Evolutionary conservation across 177 flowering plant genomes (phyloP), one percentile per base, ranked within the genome.

Genomic region (Vitis hybrid): DNA sequence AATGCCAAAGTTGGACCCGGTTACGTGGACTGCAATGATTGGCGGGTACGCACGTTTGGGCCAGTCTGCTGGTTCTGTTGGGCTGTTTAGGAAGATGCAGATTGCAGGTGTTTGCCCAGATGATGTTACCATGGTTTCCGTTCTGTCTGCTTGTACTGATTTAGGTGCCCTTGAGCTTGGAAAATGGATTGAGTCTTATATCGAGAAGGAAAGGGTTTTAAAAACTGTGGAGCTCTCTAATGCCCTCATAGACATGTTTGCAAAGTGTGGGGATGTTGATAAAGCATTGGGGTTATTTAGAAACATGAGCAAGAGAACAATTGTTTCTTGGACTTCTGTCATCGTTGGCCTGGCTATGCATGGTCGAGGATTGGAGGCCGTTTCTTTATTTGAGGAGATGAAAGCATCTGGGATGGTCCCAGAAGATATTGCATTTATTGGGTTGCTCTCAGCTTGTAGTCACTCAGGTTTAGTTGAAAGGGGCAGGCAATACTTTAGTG

Each of bases 191-290:
- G 87, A 85, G 67, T 70, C 76, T 56, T 89, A 84, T 79, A 76
- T 89, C 48, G 79, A 86, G 70, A 87, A 60, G 76, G 78, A 88
- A 58, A 78, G 71, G 67, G 52, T 92, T 66, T 54, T 52, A 3
- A 84, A 71, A 74, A 74, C 78, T 7, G 74, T 75, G 32, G 86
- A 78, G 73, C 80, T 89, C 51, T 74, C 75, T 56, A 89, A 89
- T 79, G 96, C 94, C 15, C 71, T 92, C 11, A 80, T 91, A 21
- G 91, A 87, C 73, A 91, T 91, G 97, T 91, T 80, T 86, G 91
- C 93, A 2, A 91, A 89, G 73, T 92, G 96, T 74, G 97, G 96
- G 5, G 81, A 87, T 79, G 83, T 87, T 68, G 90, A 85, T 61
- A 80, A 79, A 58, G 96, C 91, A 0, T 12, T 86, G 69, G 75